Percentiles rank a stretch among this genome's conserved stretches.
Conservation (phyloP, 441 rosid genomes). For the Lepidium campestre region DNA sequence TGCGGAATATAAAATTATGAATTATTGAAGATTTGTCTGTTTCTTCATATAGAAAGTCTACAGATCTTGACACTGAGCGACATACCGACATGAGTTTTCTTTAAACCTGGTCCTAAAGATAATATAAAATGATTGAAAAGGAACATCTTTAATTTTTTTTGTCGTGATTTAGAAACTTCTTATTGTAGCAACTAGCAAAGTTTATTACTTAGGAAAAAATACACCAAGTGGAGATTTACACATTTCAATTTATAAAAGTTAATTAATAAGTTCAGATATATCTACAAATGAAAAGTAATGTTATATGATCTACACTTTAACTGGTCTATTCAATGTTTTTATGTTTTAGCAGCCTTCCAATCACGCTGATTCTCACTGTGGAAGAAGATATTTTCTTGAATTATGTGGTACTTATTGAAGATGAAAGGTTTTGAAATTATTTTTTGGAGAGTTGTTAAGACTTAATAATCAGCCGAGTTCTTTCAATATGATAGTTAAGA, state of each 20-base stretch:
- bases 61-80: slow-evolving; percentile 6
- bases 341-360: neutral
- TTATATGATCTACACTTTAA: neutral
- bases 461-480: too few relatives aligned
- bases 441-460: too few relatives aligned
- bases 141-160: neutral
- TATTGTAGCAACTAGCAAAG: neutral
- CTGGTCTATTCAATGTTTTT: neutral
- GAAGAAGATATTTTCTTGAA: neutral
- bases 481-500: too few relatives aligned
- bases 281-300: neutral
- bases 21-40: neutral
- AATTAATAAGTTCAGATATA: neutral
- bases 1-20: neutral
- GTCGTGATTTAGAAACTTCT: neutral
- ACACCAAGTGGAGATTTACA: neutral
- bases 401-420: neutral
- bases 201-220: too few relatives aligned
- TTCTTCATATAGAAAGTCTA: neutral
- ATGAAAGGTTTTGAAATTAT: neutral
- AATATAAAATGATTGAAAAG: slow-evolving; percentile 2
- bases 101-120: neutral
- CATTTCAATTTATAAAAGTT: neutral
- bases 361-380: neutral
- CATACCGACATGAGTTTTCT: slow-evolving; percentile 14